Percentiles rank a stretch among this genome's conserved stretches.
Evolutionary conservation across 2,329 filamentous ascomycete genomes (phyloP).

Genomic region (Epichloe aotearoae): DNA sequence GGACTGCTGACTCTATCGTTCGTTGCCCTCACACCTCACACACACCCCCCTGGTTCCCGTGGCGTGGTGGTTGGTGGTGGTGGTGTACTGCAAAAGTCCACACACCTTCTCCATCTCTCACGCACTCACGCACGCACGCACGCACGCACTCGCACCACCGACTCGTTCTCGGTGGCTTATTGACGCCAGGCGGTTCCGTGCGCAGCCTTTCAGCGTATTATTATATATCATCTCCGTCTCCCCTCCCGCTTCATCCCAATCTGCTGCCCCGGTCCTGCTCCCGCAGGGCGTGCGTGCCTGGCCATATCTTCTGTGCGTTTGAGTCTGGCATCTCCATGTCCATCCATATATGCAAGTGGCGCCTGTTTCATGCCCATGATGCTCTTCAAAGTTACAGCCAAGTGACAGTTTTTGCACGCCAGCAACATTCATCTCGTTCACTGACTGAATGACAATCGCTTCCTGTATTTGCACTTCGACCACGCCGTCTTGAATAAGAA

Average conservation of each 20-base stretch:
- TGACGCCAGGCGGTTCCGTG: background rate
- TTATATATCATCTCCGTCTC: constrained; percentile 5
- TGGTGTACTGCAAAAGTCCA: background rate
- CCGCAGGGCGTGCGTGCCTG: constrained; percentile 6
- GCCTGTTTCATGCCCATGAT: background rate
- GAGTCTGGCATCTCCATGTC: background rate
- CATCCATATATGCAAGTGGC: background rate
- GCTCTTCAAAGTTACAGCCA: background rate
- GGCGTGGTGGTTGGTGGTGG: background rate
- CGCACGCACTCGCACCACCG: background rate
- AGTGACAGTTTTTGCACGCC: background rate
- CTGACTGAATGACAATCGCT: background rate
- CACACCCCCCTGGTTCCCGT: constrained; percentile 1
- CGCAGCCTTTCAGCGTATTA: background rate
- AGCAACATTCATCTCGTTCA: background rate
- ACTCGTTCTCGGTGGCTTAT: background rate
- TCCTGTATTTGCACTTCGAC: background rate
- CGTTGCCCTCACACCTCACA: background rate
- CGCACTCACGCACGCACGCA: background rate
- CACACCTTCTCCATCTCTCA: background rate
- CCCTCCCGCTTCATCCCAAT: background rate
- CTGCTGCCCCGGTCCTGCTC: background rate
- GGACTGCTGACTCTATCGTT: background rate
- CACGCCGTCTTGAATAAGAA: too few relatives aligned
- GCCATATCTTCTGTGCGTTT: background rate